Conservation (phyloP, 345 rosid species). For the Populus simonii region DNA sequence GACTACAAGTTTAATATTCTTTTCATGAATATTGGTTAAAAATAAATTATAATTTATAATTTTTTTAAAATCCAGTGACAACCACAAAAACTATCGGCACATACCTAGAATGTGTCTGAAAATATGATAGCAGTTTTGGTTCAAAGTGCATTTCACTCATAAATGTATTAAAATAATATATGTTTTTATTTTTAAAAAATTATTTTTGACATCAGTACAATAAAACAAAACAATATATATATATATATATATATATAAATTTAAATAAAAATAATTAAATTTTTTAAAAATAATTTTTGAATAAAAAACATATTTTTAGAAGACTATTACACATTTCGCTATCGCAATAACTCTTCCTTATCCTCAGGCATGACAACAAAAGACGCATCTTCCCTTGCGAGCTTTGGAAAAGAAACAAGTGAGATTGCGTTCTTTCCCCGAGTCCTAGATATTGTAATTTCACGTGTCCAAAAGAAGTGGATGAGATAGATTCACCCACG, state of each 20-base stretch:
- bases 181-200: too few species aligned
- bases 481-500: not conserved
- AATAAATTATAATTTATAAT: too few species aligned
- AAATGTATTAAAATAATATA: too few species aligned
- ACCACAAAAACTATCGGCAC: fast-evolving
- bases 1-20: too few species aligned
- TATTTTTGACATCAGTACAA: too few species aligned
- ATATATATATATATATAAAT: too few species aligned
- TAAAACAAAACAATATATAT: too few species aligned
- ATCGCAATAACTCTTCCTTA: not conserved
- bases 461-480: not conserved
- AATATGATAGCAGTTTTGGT: fast-evolving
- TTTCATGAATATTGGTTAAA: too few species aligned
- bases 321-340: not conserved
- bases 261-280: too few species aligned
- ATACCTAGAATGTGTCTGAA: fast-evolving
- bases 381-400: not conserved
- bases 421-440: not conserved
- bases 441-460: not conserved
- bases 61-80: too few species aligned
- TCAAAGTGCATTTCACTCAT: fast-evolving
- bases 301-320: too few species aligned
- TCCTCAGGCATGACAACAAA: not conserved
- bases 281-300: too few species aligned
- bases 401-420: not conserved